Percentiles rank a stretch among this genome's conserved stretches.
phyloP scores from a whole-genome alignment of 257 asterid species.

The Buddleja alternifolia region DNA sequence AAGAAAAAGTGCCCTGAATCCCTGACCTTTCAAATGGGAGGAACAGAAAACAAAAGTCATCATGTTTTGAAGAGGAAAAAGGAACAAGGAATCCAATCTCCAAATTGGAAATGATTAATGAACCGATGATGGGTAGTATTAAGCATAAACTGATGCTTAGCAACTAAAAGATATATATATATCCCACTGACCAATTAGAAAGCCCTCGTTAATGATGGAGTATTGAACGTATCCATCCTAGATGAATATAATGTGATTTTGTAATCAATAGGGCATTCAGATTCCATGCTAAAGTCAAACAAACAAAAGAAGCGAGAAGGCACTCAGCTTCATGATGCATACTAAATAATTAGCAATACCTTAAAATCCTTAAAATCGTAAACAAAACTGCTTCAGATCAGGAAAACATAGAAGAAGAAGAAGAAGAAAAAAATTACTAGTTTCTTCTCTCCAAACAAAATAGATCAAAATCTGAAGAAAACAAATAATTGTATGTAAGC shows the following conservation, averaged over 20 bases:
- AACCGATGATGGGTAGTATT: background rate
- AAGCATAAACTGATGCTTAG: constrained; percentile 14
- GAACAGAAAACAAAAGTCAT: background rate
- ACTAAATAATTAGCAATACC: background rate
- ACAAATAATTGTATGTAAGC: too few relatives aligned
- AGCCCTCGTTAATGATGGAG: background rate
- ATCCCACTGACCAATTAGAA: background rate
- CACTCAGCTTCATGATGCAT: too few relatives aligned
- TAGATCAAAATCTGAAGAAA: too few relatives aligned
- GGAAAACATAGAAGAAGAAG: background rate
- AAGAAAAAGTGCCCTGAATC: background rate
- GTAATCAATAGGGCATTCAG: too few relatives aligned
- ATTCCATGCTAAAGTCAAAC: background rate
- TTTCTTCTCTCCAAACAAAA: too few relatives aligned
- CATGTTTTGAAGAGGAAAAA: background rate
- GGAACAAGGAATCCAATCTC: background rate
- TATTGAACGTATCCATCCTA: background rate
- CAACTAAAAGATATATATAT: background rate
- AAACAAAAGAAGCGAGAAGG: too few relatives aligned
- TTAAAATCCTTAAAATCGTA: background rate
- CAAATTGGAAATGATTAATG: background rate
- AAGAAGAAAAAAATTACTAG: too few relatives aligned
- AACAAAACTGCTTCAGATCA: background rate
- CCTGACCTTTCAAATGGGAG: background rate
- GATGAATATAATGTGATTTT: constrained; percentile 15